Evolutionary conservation across 192 early-diverging fungal genomes (phyloP).

Genomic region (Coemansia sp.): DNA sequence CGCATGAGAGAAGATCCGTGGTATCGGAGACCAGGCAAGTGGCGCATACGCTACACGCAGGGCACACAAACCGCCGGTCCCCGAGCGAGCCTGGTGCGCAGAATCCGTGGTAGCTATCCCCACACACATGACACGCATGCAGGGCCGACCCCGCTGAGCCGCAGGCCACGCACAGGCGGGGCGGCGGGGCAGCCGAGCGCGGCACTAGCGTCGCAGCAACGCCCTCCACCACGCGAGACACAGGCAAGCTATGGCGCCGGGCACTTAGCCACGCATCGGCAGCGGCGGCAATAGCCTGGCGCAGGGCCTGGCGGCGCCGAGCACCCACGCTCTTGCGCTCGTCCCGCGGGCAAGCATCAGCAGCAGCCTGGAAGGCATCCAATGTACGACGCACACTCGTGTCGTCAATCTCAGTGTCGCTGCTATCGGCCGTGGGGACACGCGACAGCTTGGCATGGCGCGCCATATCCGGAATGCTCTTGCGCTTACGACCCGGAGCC

Average conservation of each 20-base stretch:
- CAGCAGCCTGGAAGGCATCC: constrained; percentile 4
- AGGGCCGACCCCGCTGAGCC: constrained; percentile 24
- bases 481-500: constrained; percentile 38
- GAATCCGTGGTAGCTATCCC: constrained; percentile 51
- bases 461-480: constrained; percentile 52
- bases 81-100: constrained; percentile 27
- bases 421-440: constrained; percentile 20
- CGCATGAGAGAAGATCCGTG: constrained; percentile 32
- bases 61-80: constrained; percentile 22
- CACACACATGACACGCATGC: constrained; percentile 46
- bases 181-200: background rate
- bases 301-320: constrained; percentile 36
- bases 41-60: constrained; percentile 35
- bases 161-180: constrained; percentile 29
- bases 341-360: constrained; percentile 12
- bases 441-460: constrained; percentile 45
- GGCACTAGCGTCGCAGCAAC: background rate
- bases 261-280: constrained; percentile 19
- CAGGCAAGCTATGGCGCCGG: background rate
- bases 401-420: constrained; percentile 3
- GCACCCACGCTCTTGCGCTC: constrained; percentile 32
- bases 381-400: background rate
- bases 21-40: constrained; percentile 13
- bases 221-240: background rate
- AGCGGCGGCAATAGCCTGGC: constrained; percentile 22